Evolutionary conservation across 2,329 filamentous ascomycete species (phyloP).

Genomic region (Pseudocercospora cruenta): DNA sequence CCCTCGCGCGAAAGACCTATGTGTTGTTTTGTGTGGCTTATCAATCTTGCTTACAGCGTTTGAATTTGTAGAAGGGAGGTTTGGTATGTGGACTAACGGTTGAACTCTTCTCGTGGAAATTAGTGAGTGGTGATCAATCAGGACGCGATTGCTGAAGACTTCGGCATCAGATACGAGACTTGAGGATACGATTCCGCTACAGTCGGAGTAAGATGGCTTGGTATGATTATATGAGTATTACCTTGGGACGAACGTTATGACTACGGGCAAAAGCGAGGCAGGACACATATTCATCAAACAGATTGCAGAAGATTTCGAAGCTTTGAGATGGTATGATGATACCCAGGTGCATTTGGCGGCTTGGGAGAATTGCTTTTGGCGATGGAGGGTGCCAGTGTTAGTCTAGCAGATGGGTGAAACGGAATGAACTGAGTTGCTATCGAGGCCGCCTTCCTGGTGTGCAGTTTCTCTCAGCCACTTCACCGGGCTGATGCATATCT

Average conservation of each 20-base stretch:
- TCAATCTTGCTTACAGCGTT: neutral
- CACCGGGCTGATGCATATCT: no score
- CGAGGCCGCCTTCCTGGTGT: neutral
- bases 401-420: no score
- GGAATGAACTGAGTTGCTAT: neutral
- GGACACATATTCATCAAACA: neutral
- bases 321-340: neutral
- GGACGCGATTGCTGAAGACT: no score
- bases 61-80: neutral
- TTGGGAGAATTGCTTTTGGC: neutral
- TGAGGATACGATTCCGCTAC: no score
- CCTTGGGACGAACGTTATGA: neutral
- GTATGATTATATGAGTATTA: neutral
- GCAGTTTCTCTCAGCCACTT: no score
- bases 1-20: neutral
- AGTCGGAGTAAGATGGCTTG: neutral
- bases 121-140: neutral
- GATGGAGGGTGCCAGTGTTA: no score
- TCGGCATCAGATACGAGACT: no score
- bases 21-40: no score
- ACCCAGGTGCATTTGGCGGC: neutral
- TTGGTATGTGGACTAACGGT: neutral
- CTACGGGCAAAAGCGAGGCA: neutral
- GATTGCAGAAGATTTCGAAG: neutral
- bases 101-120: neutral